These are phyloP conservation scores for Diaporthe destruens DNA, from an alignment of 2,329 filamentous ascomycete genomes.

Conservation along the genomic window DNA sequence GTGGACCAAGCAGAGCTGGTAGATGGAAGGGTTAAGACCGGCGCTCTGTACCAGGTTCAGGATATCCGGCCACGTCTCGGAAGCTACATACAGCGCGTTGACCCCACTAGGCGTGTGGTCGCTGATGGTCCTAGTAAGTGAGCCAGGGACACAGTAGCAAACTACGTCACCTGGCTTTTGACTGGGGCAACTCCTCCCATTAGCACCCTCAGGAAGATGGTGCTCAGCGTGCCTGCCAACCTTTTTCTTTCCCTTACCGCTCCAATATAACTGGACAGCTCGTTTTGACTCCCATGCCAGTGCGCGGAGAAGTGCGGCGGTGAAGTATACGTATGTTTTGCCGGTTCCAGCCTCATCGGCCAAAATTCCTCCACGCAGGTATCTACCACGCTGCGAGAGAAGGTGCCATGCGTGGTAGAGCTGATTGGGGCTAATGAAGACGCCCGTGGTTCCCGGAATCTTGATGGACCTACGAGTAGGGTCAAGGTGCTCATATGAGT, in stretches of 20 bases:
- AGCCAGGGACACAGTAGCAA: conserved; percentile 34
- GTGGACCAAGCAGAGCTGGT: conserved; percentile 27
- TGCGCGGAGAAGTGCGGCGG: background rate
- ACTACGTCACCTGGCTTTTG: conserved; percentile 4
- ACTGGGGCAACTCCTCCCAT: conserved; percentile 24
- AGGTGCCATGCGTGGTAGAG: conserved; percentile 25
- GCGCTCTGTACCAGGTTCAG: background rate
- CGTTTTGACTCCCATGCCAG: background rate
- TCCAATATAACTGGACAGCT: background rate
- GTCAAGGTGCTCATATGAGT: background rate
- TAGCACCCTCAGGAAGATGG: background rate
- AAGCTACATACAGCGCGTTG: background rate
- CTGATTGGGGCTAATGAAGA: conserved; percentile 10
- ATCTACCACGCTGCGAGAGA: background rate
- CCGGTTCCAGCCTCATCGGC: conserved; percentile 30
- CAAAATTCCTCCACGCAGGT: background rate
- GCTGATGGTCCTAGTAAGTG: conserved; percentile 9
- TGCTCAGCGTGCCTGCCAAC: background rate
- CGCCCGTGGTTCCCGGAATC: background rate
- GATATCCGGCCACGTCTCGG: conserved; percentile 21
- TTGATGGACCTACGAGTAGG: conserved; percentile 6
- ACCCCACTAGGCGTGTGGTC: conserved; percentile 7
- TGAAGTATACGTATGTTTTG: conserved; percentile 23
- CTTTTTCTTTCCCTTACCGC: background rate
- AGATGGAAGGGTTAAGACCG: conserved; percentile 7